phyloP scores from a whole-genome alignment of 352 stramenopile genomes.

The Phytophthora agathidicida region DNA sequence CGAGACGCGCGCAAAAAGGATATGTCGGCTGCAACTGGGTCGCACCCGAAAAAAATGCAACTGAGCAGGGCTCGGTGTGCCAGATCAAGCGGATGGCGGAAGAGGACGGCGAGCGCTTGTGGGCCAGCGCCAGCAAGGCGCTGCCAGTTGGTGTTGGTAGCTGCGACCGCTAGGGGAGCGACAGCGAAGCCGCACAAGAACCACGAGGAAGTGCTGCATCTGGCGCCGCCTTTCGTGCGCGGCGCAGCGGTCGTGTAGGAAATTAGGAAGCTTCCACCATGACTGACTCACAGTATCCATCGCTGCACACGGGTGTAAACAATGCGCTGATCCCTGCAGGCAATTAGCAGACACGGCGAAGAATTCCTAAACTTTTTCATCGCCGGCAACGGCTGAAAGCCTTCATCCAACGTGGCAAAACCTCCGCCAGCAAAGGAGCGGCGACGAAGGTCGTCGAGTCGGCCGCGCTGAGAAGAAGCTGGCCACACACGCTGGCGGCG shows the following conservation, averaged over 20 bases:
- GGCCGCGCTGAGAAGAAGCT: slow-evolving; percentile 17
- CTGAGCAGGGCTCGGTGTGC: slow-evolving; percentile 14
- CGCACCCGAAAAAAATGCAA: slow-evolving; percentile 23
- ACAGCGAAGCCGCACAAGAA: slow-evolving; percentile 5
- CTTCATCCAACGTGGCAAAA: too few relatives aligned
- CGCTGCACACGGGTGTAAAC: slow-evolving; percentile 12
- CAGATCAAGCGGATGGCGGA: slow-evolving; percentile 19
- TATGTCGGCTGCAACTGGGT: too few relatives aligned
- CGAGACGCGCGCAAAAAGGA: too few relatives aligned
- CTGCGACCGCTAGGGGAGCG: slow-evolving; percentile 13
- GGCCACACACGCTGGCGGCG: neutral
- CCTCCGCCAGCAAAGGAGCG: slow-evolving; percentile 18
- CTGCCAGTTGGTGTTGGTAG: slow-evolving; percentile 18
- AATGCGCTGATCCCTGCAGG: slow-evolving; percentile 15
- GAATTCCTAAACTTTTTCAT: neutral
- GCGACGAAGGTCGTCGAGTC: slow-evolving; percentile 6
- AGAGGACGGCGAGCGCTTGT: slow-evolving; percentile 16
- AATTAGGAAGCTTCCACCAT: too few relatives aligned
- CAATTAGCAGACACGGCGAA: slow-evolving; percentile 1
- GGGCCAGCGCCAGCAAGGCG: slow-evolving; percentile 2
- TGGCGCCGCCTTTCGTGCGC: too few relatives aligned
- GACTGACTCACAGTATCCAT: slow-evolving; percentile 20
- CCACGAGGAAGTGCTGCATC: neutral
- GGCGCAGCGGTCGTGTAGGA: too few relatives aligned
- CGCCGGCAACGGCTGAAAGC: neutral